phyloP scores from a whole-genome alignment of 306 rosid species.

The Lagenaria siceraria region DNA sequence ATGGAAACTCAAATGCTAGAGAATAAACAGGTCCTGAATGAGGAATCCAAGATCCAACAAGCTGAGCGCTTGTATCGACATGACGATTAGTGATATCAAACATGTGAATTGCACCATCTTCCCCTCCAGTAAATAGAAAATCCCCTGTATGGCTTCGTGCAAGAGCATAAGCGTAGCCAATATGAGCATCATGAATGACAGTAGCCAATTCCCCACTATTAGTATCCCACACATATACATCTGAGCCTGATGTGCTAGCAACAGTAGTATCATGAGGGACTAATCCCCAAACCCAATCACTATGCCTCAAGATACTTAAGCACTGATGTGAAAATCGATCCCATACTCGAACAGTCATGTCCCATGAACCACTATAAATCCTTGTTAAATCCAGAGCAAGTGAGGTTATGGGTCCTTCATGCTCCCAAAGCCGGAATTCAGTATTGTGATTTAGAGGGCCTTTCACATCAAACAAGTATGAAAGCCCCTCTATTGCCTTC shows the following conservation, averaged over 20 bases:
- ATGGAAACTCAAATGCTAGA: constrained; percentile 91
- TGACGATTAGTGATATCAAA: constrained; percentile 37
- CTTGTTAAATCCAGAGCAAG: constrained; percentile 76
- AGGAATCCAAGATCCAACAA: constrained; percentile 67
- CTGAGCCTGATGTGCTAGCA: constrained; percentile 66
- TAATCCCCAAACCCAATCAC: constrained; percentile 90
- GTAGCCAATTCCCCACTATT: constrained; percentile 34
- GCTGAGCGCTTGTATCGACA: constrained; percentile 17
- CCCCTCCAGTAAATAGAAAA: constrained; percentile 85
- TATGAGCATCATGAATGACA: constrained; percentile 51
- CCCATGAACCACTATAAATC: constrained; percentile 98
- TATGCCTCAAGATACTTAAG: constrained; percentile 56
- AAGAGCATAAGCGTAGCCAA: constrained; percentile 55
- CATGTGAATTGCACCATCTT: constrained; percentile 83
- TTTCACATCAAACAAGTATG: constrained; percentile 66
- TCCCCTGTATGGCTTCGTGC: constrained; percentile 70
- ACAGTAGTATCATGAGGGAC: constrained; percentile 66
- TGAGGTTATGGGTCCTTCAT: constrained; percentile 77
- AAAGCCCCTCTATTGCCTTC: constrained; percentile 63
- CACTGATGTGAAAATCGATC: constrained; percentile 59
- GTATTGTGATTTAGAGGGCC: constrained; percentile 32
- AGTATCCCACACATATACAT: constrained; percentile 82
- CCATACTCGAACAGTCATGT: constrained; percentile 85
- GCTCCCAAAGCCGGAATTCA: constrained; percentile 88
- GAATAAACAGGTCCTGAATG: constrained; percentile 74